Percentiles rank a stretch among this genome's conserved stretches.
These are phyloP conservation scores for Chalciporus piperatus DNA, from an alignment of 768 basidiomycete species.

Conservation along the genomic window DNA sequence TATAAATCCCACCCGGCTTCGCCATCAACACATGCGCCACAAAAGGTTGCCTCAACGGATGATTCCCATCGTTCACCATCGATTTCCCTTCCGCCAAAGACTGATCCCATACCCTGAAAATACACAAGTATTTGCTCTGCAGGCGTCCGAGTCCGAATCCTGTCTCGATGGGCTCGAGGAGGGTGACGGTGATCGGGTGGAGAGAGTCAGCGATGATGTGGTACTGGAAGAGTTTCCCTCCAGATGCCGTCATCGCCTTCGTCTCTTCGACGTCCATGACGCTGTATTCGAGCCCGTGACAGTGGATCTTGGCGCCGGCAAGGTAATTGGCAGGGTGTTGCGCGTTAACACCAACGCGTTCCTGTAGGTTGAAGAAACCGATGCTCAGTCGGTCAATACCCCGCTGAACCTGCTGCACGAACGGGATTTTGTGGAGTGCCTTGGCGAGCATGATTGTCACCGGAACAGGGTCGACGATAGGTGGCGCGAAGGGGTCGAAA, in stretches of 20 bases:
- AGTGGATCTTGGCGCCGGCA: slow-evolving; percentile 19
- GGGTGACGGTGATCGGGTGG: slow-evolving; percentile 20
- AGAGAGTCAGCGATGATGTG: slow-evolving; percentile 15
- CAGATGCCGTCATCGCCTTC: slow-evolving; percentile 9
- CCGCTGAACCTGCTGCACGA: slow-evolving; percentile 10
- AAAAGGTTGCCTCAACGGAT: slow-evolving; percentile 20
- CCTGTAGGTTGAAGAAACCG: slow-evolving; percentile 17
- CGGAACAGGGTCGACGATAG: slow-evolving; percentile 20
- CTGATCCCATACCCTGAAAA: slow-evolving; percentile 22
- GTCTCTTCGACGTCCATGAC: slow-evolving; percentile 16
- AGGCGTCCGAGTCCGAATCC: slow-evolving; percentile 17
- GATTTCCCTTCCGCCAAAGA: slow-evolving; percentile 13
- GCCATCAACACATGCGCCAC: slow-evolving; percentile 18
- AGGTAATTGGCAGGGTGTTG: slow-evolving; percentile 21
- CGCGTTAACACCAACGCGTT: slow-evolving; percentile 17
- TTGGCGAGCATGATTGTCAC: slow-evolving; percentile 8
- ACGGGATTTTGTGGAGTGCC: slow-evolving; percentile 9
- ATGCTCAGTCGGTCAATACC: slow-evolving; percentile 13
- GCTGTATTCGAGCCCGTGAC: slow-evolving; percentile 20
- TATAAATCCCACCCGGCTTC: slow-evolving; percentile 16
- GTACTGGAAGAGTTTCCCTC: slow-evolving; percentile 10
- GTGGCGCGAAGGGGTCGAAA: slow-evolving; percentile 23
- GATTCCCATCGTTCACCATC: slow-evolving; percentile 6
- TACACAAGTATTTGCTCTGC: slow-evolving; percentile 12
- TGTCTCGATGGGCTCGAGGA: slow-evolving; percentile 18